phyloP scores from a whole-genome alignment of 768 basidiomycete genomes.

The Guyanaporus albipodus region DNA sequence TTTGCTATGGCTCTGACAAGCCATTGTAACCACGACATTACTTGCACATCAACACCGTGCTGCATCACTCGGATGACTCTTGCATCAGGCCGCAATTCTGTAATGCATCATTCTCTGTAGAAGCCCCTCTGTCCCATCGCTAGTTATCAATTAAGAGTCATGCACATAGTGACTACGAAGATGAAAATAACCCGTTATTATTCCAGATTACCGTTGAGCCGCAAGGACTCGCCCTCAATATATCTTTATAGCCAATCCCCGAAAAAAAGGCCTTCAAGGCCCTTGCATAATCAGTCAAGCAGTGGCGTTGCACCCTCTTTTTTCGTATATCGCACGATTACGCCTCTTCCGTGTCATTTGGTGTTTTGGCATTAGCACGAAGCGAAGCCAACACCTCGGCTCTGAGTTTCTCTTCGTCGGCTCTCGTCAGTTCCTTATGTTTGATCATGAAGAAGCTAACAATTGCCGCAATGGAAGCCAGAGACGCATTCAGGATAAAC shows the following conservation, averaged over 20 bases:
- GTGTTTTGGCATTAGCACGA: not conserved
- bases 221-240: not conserved
- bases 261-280: too few relatives aligned
- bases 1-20: too few relatives aligned
- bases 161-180: too few relatives aligned
- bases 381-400: constrained; percentile 32
- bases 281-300: too few relatives aligned
- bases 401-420: constrained; percentile 50
- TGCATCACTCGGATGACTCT: too few relatives aligned
- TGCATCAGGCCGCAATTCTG: too few relatives aligned
- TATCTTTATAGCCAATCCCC: not conserved
- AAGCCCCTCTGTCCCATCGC: too few relatives aligned
- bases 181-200: too few relatives aligned
- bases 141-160: too few relatives aligned
- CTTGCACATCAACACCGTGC: too few relatives aligned
- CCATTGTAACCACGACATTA: too few relatives aligned
- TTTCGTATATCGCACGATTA: not conserved
- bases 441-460: constrained; percentile 57
- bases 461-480: constrained; percentile 53
- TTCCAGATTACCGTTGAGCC: not conserved
- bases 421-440: constrained; percentile 54
- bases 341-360: constrained; percentile 1
- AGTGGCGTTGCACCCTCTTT: not conserved
- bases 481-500: constrained; percentile 57
- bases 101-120: too few relatives aligned